These are phyloP conservation scores for Aspergillus fructus DNA, from an alignment of 2,329 filamentous ascomycete species.

Conservation along the genomic window DNA sequence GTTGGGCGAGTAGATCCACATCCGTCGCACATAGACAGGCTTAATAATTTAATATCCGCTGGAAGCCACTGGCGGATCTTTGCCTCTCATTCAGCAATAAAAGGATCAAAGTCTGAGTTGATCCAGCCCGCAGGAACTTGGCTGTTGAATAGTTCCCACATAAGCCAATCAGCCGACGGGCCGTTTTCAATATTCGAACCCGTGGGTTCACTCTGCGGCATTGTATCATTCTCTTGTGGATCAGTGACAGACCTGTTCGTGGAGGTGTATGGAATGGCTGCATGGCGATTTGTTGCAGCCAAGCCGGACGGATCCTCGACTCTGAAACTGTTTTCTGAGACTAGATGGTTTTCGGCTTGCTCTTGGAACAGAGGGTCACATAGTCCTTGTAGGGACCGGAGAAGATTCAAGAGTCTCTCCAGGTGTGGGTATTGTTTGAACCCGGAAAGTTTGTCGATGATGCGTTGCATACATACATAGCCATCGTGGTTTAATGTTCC, in stretches of 20 bases:
- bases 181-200: not conserved
- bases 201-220: not conserved
- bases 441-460: not conserved
- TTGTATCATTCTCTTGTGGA: too few relatives aligned
- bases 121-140: slow-evolving; percentile 6
- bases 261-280: not conserved
- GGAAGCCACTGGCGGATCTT: too few relatives aligned
- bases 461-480: not conserved
- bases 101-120: too few relatives aligned
- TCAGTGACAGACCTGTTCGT: too few relatives aligned
- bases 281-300: not conserved
- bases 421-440: slow-evolving; percentile 5
- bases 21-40: too few relatives aligned
- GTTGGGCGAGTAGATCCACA: too few relatives aligned
- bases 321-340: not conserved
- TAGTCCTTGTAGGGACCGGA: slow-evolving; percentile 1
- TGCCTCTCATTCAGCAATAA: too few relatives aligned
- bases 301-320: not conserved
- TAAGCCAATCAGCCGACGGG: slow-evolving; percentile 5
- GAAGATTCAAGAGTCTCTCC: not conserved
- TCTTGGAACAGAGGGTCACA: slow-evolving; percentile 4
- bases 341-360: not conserved
- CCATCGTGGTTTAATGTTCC: slow-evolving; percentile 4
- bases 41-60: too few relatives aligned
- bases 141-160: slow-evolving; percentile 15